Conservation (phyloP, 768 basidiomycete genomes). For the Psilocybe sp. region DNA sequence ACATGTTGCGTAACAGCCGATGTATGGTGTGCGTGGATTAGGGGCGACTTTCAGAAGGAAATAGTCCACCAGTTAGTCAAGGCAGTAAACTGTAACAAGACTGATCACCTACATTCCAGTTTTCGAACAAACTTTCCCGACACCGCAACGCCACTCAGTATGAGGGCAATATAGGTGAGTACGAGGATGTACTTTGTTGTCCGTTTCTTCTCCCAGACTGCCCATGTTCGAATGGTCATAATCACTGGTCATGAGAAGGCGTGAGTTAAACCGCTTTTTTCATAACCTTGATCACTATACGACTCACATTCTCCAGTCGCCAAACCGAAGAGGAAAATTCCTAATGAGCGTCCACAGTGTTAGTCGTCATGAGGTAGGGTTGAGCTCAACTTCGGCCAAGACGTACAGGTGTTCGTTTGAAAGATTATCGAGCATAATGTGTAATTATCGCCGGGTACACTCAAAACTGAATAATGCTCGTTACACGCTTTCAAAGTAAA, state of each 20-base stretch:
- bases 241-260: slow-evolving; percentile 3
- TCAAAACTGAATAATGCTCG: slow-evolving; percentile 4
- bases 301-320: slow-evolving; percentile 15
- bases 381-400: not conserved
- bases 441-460: slow-evolving; percentile 11
- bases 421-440: slow-evolving; percentile 8
- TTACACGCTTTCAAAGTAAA: not conserved
- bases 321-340: slow-evolving; percentile 15
- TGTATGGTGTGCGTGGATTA: slow-evolving; percentile 6
- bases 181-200: slow-evolving; percentile 5
- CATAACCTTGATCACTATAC: not conserved
- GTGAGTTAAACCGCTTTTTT: not conserved
- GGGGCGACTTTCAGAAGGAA: slow-evolving; percentile 2
- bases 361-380: too few species aligned
- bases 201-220: slow-evolving; percentile 13
- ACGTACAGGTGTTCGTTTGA: slow-evolving; percentile 12
- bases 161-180: slow-evolving; percentile 5
- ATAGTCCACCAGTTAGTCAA: not conserved
- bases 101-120: slow-evolving; percentile 4
- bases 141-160: not conserved
- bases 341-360: not conserved
- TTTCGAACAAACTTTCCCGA: slow-evolving; percentile 3
- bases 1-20: slow-evolving; percentile 7
- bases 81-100: not conserved
- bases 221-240: slow-evolving; percentile 14